A percentile compares a stretch with the other conserved stretches of the same genome.
phyloP scores from a whole-genome alignment of 148 eudicot genomes.

The Nyssa sinensis region DNA sequence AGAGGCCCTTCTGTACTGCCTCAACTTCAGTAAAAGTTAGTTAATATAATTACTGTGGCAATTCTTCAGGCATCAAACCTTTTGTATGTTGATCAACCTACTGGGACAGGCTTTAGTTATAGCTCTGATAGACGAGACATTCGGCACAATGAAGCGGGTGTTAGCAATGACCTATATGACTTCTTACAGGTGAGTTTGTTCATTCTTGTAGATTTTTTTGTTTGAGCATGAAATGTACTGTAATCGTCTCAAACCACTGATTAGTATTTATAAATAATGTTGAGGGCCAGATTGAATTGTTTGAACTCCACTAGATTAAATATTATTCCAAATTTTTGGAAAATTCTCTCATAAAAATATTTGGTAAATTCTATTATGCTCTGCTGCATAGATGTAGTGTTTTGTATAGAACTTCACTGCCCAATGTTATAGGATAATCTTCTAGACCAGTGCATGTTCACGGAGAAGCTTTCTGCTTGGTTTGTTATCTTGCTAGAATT shows the following conservation, averaged over 20 bases:
- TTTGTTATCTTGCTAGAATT: not conserved
- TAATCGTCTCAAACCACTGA: not conserved
- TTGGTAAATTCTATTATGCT: not conserved
- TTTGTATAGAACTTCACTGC: not conserved
- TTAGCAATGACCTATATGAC: slow-evolving; percentile 82
- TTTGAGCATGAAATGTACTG: not conserved
- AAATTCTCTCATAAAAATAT: not conserved
- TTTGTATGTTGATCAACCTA: slow-evolving; percentile 82
- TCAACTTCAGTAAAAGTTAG: not conserved
- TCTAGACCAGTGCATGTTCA: not conserved
- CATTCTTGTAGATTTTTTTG: not conserved
- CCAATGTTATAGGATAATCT: not conserved
- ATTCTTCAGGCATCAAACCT: slow-evolving; percentile 71
- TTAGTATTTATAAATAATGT: not conserved
- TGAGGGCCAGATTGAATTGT: not conserved
- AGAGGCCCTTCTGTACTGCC: not conserved
- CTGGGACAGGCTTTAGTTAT: slow-evolving; percentile 90
- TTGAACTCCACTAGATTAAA: not conserved
- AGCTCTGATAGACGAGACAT: slow-evolving; percentile 65
- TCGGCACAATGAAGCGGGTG: slow-evolving; percentile 70
- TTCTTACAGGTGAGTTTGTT: slow-evolving; percentile 57
- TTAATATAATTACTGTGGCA: not conserved
- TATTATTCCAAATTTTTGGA: not conserved
- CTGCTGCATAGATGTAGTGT: not conserved
- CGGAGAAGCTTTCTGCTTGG: not conserved